These are phyloP conservation scores for Mallotus repandus DNA, from an alignment of 441 rosid species.

Conservation along the genomic window DNA sequence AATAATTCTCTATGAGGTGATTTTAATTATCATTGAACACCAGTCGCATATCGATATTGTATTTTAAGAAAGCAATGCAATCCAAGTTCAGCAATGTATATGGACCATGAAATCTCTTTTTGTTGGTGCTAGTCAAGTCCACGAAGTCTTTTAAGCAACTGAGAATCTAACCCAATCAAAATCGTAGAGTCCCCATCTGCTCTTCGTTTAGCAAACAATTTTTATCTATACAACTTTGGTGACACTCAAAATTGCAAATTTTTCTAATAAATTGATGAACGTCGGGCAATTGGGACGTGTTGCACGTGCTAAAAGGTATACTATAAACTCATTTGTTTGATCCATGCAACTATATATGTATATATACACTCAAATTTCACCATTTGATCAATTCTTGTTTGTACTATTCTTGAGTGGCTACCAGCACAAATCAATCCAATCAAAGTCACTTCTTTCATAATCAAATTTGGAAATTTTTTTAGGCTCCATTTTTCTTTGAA, in stretches of 20 bases:
- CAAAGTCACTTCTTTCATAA: neutral
- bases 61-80: no score
- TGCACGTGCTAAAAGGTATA: slow-evolving; percentile 1
- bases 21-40: no score
- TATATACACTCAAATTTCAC: neutral
- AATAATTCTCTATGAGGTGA: no score
- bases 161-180: no score
- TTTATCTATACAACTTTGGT: neutral
- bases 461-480: neutral
- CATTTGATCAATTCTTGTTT: no score
- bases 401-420: neutral
- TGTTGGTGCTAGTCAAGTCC: neutral
- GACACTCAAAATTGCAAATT: neutral
- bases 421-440: slow-evolving; percentile 1
- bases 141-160: neutral
- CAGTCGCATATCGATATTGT: no score
- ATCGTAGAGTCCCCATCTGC: neutral
- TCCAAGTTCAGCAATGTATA: neutral
- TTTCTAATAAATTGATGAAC: no score
- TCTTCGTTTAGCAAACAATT: neutral
- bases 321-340: neutral
- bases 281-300: neutral
- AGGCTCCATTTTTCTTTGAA: no score
- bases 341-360: neutral
- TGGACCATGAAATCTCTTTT: neutral